Base-by-base conservation (phyloP, 345 rosid species). In the Heritiera littoralis region DNA sequence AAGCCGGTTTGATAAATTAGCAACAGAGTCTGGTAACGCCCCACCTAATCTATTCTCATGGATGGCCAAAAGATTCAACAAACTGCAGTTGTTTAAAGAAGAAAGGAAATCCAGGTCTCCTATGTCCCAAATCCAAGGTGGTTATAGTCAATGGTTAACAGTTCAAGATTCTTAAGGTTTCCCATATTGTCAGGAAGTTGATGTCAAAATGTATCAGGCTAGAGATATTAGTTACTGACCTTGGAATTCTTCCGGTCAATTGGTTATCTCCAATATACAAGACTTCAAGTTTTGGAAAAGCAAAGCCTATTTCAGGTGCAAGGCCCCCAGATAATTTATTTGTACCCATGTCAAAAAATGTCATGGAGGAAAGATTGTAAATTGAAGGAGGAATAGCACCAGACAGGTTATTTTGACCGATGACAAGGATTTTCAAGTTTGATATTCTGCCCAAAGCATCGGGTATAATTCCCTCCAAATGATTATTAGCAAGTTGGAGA, bases 191-290 rank as follows among this genome's bases (percentile, higher is more conserved):
- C 3, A 8, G 84, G 81, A 72, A 79, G 1, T 43, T 1, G 6
- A 77, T n/a, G 18, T 51, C 71, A 28, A 84, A 41, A 12, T 59
- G 0, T 49, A 5, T 30, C 38, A 84, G 49, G 14, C 48, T 28
- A 1, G 86, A 82, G 5, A 77, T 81, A 79, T 84, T 86, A 17
- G 79, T 46, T 28, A 86, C n/a, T 5, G 84, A 75, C 28, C 20
- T 10, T 59, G 86, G 86, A 55, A 86, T 79, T 8, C 28, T 8
- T 8, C 88, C 89, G 0, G 59, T 77, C 48, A 88, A 72, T 28
- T 30, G 46, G 43, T 88, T 83, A 4, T 4, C 35, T 23, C 79
- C 80, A 6, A 75, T 14, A 81, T 41, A 43, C 8, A 74, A 9
- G 0, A 7, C 0, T 0, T 49, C 38, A 48, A 75, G 77, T 5